A percentile compares a stretch with the other conserved stretches of the same genome.
Evolutionary conservation across 768 basidiomycete species (phyloP).

Genomic region (Filobasidium wieringae): DNA sequence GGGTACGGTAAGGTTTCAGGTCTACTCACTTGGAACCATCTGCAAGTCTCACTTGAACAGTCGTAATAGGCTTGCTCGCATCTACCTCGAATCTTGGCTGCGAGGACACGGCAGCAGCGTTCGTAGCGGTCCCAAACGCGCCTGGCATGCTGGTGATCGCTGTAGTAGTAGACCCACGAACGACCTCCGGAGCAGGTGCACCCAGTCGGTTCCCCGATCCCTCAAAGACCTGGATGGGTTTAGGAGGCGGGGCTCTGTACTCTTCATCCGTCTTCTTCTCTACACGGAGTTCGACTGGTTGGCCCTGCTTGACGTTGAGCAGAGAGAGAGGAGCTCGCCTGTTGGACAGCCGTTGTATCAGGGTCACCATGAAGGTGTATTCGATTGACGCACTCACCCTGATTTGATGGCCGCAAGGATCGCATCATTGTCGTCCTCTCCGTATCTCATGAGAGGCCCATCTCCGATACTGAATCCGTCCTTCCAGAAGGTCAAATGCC

Average conservation of each 20-base stretch:
- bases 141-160: slow-evolving; percentile 17
- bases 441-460: slow-evolving; percentile 70
- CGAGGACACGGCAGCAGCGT: slow-evolving; percentile 27
- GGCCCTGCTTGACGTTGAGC: slow-evolving; percentile 59
- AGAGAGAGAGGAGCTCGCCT: slow-evolving; percentile 69
- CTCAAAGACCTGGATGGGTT: slow-evolving; percentile 47
- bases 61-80: slow-evolving; percentile 66
- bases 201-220: slow-evolving; percentile 76
- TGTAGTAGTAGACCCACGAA: slow-evolving; percentile 5
- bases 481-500: slow-evolving; percentile 80
- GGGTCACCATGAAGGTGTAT: neutral
- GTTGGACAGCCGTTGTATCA: too few species aligned
- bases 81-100: slow-evolving; percentile 68
- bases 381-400: slow-evolving; percentile 48
- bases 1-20: too few species aligned
- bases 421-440: slow-evolving; percentile 59
- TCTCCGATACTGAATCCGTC: slow-evolving; percentile 88
- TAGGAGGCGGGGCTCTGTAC: slow-evolving; percentile 52
- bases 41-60: slow-evolving; percentile 76
- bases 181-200: slow-evolving; percentile 50
- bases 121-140: slow-evolving; percentile 12
- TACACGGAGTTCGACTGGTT: slow-evolving; percentile 75
- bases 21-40: slow-evolving; percentile 66
- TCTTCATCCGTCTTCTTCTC: slow-evolving; percentile 57
- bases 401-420: slow-evolving; percentile 64